Base-by-base conservation (phyloP, 1,284 basidiomycete genomes). In the Rhodotorula sp. region DNA sequence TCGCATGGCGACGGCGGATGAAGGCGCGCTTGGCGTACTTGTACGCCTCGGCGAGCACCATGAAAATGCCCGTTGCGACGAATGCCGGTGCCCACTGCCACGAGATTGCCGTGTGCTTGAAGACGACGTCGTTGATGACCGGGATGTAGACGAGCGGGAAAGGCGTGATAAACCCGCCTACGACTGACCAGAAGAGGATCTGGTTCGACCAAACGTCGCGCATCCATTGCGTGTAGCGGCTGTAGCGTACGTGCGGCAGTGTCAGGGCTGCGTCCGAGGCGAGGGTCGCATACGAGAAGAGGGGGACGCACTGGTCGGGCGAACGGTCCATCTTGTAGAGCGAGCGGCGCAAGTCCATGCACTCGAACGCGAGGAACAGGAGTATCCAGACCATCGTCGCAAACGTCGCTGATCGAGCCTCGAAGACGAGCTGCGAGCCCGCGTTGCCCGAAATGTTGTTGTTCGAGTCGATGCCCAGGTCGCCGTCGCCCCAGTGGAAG, bases 131-230 rank as follows among this genome's bases (percentile, higher is more conserved):
- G 56, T 68, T 61, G 47, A 68, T 53, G 39, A 49, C 58, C 8
- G 67, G 67, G 46, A 72, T 70, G 57, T 74, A 86, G 57, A 86
- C 79, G 55, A 84, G 81, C 20, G 80, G 81, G 67, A 86, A 84
- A 30, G 86, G 83, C 64, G 81, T 82, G 59, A 83, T 75, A 79
- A 85, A 83, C 10, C 85, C 85, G 32, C 79, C 75, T n/a, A 83
- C 62, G 29, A 82, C 83, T 74, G 75, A 79, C 80, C 71, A 82
- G 78, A 81, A 81, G 74, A 72, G 73, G 44, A 76, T 62, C 47
- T 66, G 54, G 70, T 72, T 70, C 17, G 39, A 62, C 67, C 68
- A 75, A 24, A 75, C 53, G 46, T 68, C 72, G 51, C 51, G 61
- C 46, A 32, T 32, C 59, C 68, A 69, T 46, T 71, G 68, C 2